These are phyloP conservation scores for Ambrosia trifida DNA, from an alignment of 129 eudicot species.

Conservation along the genomic window DNA sequence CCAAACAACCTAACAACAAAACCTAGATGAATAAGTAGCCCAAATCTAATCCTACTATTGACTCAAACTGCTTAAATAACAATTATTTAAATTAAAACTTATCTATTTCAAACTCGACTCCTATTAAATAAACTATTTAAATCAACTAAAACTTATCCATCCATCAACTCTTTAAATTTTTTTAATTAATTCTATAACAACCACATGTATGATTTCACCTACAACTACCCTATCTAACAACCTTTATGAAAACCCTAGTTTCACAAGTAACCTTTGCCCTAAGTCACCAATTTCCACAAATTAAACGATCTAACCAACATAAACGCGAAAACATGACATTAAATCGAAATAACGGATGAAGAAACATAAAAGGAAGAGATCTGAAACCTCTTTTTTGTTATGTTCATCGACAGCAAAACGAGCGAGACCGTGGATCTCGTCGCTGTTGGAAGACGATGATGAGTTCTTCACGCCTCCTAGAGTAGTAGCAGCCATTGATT, in stretches of 20 bases:
- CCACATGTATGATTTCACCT: no score
- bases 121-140: no score
- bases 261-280: not conserved
- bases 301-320: not conserved
- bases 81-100: no score
- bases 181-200: no score
- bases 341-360: not conserved
- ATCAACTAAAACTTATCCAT: no score
- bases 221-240: not conserved
- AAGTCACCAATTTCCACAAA: not conserved
- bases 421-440: slow-evolving; percentile 45
- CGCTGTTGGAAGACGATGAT: slow-evolving; percentile 31
- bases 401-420: slow-evolving; percentile 59
- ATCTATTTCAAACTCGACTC: no score
- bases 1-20: no score
- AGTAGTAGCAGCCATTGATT: slow-evolving; percentile 53
- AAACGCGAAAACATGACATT: not conserved
- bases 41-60: no score
- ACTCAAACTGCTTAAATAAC: no score
- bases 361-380: slow-evolving; percentile 4
- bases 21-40: no score
- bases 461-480: slow-evolving; percentile 51
- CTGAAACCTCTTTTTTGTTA: slow-evolving; percentile 47
- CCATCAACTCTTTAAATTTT: no score
- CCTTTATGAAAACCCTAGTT: not conserved